Base-by-base conservation (phyloP, 148 eudicot species). In the Vaccinium darrowii region DNA sequence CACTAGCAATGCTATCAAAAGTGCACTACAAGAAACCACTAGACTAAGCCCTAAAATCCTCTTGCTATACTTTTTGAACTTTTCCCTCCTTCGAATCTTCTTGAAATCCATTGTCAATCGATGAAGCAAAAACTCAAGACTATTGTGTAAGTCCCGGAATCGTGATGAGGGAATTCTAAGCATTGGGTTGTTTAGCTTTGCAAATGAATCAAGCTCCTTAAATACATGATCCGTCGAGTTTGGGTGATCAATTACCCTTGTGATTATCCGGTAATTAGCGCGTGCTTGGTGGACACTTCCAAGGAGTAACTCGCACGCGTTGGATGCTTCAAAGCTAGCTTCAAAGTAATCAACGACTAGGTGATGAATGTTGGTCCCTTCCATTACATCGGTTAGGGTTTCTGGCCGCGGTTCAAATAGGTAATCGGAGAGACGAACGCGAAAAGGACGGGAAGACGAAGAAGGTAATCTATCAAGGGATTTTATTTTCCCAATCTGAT, bases 351-450 rank as follows among this genome's bases (percentile, higher is more conserved):
- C 85, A 18, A 87, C 62, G 21, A 96, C 90, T 16, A 91, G 90
- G 21, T 78, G 80, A 36, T 91, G 91, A 58, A 89, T 62, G 30
- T 88, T 85, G 1, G 91, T 90, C 81, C 82, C 80, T 81, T 88
- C 81, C 33, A 88, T 74, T 21, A 90, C 79, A 52, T 89, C 83
- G 13, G 71, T 30, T 51, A 91, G 85, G 36, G 86, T 90, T 79
- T 91, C 94, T 86, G 90, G 93, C 10, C 87, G 84, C n/a, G 94
- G 96, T 49, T 92, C 93, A 1, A 92, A 87, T 27, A 94, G 79
- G 76, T 36, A 74, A 4, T 93, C 92, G 0, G 94, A 91, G 83
- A 89, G 88, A 86, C 47, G 84, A 47, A 84, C 7, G n/a, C 84
- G 52, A 5, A 19, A 27, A 52, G 84, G 71, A 49, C 69, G 79